A percentile compares a stretch with the other conserved stretches of the same genome.
phyloP scores from a whole-genome alignment of 2,329 filamentous ascomycete genomes.

The Penicillium sp. region DNA sequence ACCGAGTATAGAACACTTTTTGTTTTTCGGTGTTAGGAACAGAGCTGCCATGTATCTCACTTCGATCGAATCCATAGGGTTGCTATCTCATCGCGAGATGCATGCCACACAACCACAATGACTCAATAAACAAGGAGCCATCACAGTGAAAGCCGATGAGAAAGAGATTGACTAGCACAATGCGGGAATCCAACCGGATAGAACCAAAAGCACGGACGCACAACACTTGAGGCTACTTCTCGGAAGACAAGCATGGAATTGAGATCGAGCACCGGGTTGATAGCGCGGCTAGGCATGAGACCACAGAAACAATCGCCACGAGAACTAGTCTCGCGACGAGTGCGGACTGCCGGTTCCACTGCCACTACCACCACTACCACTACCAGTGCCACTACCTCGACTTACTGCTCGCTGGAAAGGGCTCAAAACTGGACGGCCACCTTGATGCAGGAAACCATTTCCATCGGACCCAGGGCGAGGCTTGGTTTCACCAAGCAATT shows the following conservation, averaged over 20 bases:
- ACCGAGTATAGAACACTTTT: slow-evolving; percentile 20
- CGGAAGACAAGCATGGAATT: slow-evolving; percentile 1
- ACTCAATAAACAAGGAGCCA: slow-evolving; percentile 3
- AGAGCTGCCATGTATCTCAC: slow-evolving; percentile 19
- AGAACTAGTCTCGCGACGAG: slow-evolving; percentile 36
- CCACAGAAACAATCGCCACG: background rate
- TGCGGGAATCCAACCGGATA: slow-evolving; percentile 11
- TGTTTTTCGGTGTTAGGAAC: slow-evolving; percentile 20
- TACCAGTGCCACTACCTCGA: slow-evolving; percentile 49
- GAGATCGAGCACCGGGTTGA: slow-evolving; percentile 1
- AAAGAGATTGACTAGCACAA: slow-evolving; percentile 3
- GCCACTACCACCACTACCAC: slow-evolving; percentile 40
- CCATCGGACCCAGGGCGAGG: slow-evolving; percentile 33
- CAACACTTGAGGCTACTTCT: slow-evolving; percentile 7
- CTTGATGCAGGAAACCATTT: slow-evolving; percentile 35
- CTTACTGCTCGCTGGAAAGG: slow-evolving; percentile 45
- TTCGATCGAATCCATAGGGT: slow-evolving; percentile 15
- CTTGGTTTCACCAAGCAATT: slow-evolving; percentile 30
- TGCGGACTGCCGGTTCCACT: slow-evolving; percentile 44
- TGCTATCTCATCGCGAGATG: slow-evolving; percentile 13
- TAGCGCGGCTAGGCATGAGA: slow-evolving; percentile 2
- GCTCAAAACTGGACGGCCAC: slow-evolving; percentile 37
- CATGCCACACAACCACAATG: background rate
- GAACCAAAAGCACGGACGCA: slow-evolving; percentile 11
- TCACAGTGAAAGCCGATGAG: slow-evolving; percentile 9